A percentile compares a stretch with the other conserved stretches of the same genome.
phyloP scores from a whole-genome alignment of 805 yeast species.

The Candida railenensis region DNA sequence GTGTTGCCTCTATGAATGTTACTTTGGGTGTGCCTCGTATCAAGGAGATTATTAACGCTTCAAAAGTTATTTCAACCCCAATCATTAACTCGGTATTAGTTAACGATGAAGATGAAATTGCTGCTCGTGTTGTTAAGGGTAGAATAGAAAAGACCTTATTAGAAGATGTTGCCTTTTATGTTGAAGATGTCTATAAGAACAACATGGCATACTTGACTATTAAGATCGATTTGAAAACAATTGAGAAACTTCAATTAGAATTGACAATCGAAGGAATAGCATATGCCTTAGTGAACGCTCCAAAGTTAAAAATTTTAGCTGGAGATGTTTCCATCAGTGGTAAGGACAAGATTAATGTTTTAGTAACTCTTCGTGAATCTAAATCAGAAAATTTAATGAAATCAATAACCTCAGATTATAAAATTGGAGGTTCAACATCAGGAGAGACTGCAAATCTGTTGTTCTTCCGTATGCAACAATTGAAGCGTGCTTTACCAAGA shows the following conservation, averaged over 20 bases:
- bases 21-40: slow-evolving; percentile 99
- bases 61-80: slow-evolving; percentile 92
- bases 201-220: slow-evolving; percentile 75
- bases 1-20: slow-evolving; percentile 98
- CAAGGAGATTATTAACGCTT: slow-evolving; percentile 96
- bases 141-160: slow-evolving; percentile 89
- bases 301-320: slow-evolving; percentile 79
- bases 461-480: slow-evolving; percentile 85
- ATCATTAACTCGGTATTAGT: slow-evolving; percentile 93
- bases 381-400: slow-evolving; percentile 40
- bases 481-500: slow-evolving; percentile 80
- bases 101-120: slow-evolving; percentile 91
- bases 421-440: slow-evolving; percentile 20
- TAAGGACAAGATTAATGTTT: slow-evolving; percentile 62
- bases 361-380: slow-evolving; percentile 45
- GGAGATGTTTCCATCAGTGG: slow-evolving; percentile 71
- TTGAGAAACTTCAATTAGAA: slow-evolving; percentile 88
- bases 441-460: slow-evolving; percentile 46
- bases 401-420: slow-evolving; percentile 33
- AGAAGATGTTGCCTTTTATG: slow-evolving; percentile 81
- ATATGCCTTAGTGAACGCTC: slow-evolving; percentile 75
- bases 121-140: slow-evolving; percentile 98
- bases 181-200: slow-evolving; percentile 91
- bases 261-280: slow-evolving; percentile 84
- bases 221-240: slow-evolving; percentile 77